Percentiles rank a stretch among this genome's conserved stretches.
Evolutionary conservation across 495 filamentous ascomycete genomes (phyloP).

Genomic region (Penicillium coprophilum): DNA sequence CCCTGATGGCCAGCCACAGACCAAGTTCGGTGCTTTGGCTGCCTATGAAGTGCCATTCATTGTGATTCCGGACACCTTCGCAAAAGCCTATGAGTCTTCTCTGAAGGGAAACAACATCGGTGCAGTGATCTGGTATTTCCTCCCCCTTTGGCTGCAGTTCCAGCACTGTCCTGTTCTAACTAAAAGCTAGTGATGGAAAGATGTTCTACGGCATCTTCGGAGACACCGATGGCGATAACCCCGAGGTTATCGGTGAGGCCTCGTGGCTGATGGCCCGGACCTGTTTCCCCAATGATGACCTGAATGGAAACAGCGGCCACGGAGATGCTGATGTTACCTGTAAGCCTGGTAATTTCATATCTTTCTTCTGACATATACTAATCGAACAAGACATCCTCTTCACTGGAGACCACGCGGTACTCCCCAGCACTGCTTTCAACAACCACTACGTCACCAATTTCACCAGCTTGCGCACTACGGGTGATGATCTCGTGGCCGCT

Average conservation of each 20-base stretch:
- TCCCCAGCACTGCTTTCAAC: conserved; percentile 31
- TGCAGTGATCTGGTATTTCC: conserved; percentile 39
- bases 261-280: conserved; percentile 43
- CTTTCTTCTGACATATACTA: not conserved
- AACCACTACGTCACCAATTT: conserved; percentile 42
- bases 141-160: not conserved
- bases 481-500: conserved; percentile 28
- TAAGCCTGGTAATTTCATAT: conserved; percentile 12
- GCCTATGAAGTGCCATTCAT: conserved; percentile 43
- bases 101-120: conserved; percentile 32
- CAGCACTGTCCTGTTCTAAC: not conserved
- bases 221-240: conserved; percentile 36
- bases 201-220: conserved; percentile 46
- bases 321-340: conserved; percentile 35
- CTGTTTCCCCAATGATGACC: conserved; percentile 37
- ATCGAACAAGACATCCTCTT: conserved; percentile 34
- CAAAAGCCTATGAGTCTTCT: too few relatives aligned
- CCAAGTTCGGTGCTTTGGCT: conserved; percentile 39
- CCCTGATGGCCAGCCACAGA: conserved; percentile 31
- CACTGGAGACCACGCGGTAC: conserved; percentile 30
- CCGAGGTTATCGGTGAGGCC: conserved; percentile 39
- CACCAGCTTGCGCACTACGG: conserved; percentile 33
- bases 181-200: conserved; percentile 26
- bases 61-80: conserved; percentile 37
- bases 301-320: conserved; percentile 37